A percentile compares a stretch with the other conserved stretches of the same genome.
phyloP scores from a whole-genome alignment of 78 protist genomes.

The Mastigamoeba balamuthi region DNA sequence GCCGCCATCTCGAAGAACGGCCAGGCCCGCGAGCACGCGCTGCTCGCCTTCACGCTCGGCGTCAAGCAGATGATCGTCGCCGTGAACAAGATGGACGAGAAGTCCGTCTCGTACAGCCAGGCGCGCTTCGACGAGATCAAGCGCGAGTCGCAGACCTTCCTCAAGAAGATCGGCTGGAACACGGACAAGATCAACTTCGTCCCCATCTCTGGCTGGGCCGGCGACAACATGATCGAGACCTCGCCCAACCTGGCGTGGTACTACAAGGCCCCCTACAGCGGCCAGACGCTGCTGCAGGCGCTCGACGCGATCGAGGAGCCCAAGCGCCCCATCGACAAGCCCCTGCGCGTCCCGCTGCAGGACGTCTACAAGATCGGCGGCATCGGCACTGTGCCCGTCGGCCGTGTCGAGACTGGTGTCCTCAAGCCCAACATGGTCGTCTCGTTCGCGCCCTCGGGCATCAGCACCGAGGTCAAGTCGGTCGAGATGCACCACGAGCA shows the following conservation, averaged over 20 bases:
- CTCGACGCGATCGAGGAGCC: conserved; percentile 75
- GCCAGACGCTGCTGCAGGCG: conserved; percentile 77
- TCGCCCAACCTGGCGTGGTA: conserved; percentile 84
- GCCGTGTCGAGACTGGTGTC: conserved; percentile 95
- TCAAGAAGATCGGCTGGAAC: conserved; percentile 86
- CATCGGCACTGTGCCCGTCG: conserved; percentile 92
- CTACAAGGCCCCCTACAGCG: no score
- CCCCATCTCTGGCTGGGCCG: conserved; percentile 94
- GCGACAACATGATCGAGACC: conserved; percentile 92
- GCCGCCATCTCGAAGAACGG: conserved; percentile 94
- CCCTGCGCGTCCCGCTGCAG: conserved; percentile 95
- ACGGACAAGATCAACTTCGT: conserved; percentile 79
- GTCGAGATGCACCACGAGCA: conserved; percentile 97
- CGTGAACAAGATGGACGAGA: conserved; percentile 94
- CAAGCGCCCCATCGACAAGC: conserved; percentile 90
- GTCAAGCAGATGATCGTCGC: conserved; percentile 90
- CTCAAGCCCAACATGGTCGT: conserved; percentile 80
- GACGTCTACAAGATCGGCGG: conserved; percentile 98
- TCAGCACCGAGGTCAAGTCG: conserved; percentile 84
- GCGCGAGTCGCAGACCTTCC: conserved; percentile 56
- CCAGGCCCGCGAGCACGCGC: conserved; percentile 97
- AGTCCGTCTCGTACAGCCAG: conserved; percentile 66
- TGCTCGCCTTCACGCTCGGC: conserved; percentile 93
- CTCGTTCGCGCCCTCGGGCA: conserved; percentile 84
- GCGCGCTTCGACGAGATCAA: conserved; percentile 81